Percentiles rank a stretch among this genome's conserved stretches.
phyloP scores from a whole-genome alignment of 306 rosid genomes.

The Lathyrus tuberosus region DNA sequence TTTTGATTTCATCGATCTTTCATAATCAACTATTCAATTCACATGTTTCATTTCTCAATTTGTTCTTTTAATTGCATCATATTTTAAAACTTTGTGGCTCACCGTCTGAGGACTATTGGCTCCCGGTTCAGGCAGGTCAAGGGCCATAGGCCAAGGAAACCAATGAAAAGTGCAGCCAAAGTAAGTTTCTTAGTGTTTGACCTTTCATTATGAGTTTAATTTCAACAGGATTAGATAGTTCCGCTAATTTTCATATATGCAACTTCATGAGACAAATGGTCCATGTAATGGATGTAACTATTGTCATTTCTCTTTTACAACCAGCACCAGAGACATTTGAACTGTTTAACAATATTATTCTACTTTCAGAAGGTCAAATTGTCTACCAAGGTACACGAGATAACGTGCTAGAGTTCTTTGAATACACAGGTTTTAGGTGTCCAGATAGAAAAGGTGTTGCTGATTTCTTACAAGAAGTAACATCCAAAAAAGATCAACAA shows the following conservation, averaged over 20 bases:
- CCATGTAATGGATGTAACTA: constrained; percentile 75
- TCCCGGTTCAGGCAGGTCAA: too few species aligned
- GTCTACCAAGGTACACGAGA: constrained; percentile 79
- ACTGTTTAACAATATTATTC: constrained; percentile 56
- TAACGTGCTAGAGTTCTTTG: constrained; percentile 64
- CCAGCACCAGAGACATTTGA: constrained; percentile 70
- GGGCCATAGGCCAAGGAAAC: too few species aligned
- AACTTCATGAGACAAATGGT: constrained; percentile 86
- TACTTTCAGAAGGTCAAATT: constrained; percentile 76
- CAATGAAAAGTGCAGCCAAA: too few species aligned
- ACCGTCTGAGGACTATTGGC: too few species aligned
- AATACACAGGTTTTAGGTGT: constrained; percentile 59
- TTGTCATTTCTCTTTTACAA: constrained; percentile 67
- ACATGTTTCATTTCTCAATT: too few species aligned
- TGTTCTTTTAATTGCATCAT: too few species aligned
- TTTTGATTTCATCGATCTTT: too few species aligned
- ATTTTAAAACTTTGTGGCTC: too few species aligned
- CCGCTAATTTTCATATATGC: constrained; percentile 83
- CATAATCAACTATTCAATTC: too few species aligned
- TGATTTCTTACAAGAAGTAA: constrained; percentile 86
- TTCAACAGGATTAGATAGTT: constrained; percentile 89
- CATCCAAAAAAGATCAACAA: constrained; percentile 80
- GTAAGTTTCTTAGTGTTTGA: too few species aligned
- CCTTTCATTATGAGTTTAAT: too few species aligned
- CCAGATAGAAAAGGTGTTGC: constrained; percentile 83